Evolutionary conservation across 768 basidiomycete genomes (phyloP).

Genomic region (Cyathus striatus): DNA sequence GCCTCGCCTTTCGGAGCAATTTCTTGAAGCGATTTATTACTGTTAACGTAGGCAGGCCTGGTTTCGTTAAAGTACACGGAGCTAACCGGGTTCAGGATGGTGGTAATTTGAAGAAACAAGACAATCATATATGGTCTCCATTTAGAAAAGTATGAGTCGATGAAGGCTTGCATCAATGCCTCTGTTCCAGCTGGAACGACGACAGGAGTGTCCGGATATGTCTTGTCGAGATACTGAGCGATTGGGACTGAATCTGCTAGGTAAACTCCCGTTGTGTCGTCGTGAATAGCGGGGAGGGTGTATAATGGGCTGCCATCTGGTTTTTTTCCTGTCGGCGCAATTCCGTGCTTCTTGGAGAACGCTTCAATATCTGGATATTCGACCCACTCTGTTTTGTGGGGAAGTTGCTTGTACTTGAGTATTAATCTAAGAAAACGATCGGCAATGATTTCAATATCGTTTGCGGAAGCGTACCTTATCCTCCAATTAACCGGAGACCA

Average conservation of each 20-base stretch:
- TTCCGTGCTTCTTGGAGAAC: slow-evolving; percentile 23
- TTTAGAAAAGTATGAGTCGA: not conserved
- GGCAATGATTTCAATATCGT: not conserved
- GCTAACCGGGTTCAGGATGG: slow-evolving; percentile 7
- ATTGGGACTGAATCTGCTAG: slow-evolving; percentile 38
- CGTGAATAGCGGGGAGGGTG: slow-evolving; percentile 43
- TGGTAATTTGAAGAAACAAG: slow-evolving; percentile 5
- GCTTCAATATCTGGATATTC: slow-evolving; percentile 44
- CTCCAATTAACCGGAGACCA: slow-evolving; percentile 10
- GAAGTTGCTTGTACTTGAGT: slow-evolving; percentile 28
- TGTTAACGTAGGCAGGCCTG: not conserved
- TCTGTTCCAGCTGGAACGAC: slow-evolving; percentile 20
- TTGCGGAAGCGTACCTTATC: slow-evolving; percentile 3
- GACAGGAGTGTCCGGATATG: slow-evolving; percentile 33
- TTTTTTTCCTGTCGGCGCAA: slow-evolving; percentile 21
- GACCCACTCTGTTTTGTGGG: slow-evolving; percentile 42
- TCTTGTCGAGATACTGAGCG: slow-evolving; percentile 41
- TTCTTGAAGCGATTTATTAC: not conserved
- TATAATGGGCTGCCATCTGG: slow-evolving; percentile 25
- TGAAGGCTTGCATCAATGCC: slow-evolving; percentile 10
- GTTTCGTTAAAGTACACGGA: slow-evolving; percentile 7
- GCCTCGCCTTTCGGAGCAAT: not conserved
- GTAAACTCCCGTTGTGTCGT: slow-evolving; percentile 30
- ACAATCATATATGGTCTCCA: slow-evolving; percentile 4
- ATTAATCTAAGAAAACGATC: slow-evolving; percentile 13